phyloP scores from a whole-genome alignment of 805 yeast genomes.

The Lipomyces mesembrius region DNA sequence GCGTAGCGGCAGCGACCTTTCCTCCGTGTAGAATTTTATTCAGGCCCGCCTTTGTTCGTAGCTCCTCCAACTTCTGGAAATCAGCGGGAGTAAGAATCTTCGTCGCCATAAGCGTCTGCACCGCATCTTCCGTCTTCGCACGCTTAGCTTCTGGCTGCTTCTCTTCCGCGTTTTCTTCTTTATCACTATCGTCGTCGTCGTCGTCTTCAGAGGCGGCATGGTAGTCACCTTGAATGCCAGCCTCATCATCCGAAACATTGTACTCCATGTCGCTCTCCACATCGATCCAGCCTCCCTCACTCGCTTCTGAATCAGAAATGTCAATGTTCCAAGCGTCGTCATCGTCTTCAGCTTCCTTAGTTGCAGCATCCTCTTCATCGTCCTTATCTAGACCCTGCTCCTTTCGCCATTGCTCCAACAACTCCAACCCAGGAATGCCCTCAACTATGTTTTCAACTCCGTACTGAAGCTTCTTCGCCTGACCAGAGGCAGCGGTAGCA shows the following conservation, averaged over 20 bases:
- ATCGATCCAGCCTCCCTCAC: constrained; percentile 89
- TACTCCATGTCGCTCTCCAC: constrained; percentile 71
- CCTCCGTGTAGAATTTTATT: constrained; percentile 68
- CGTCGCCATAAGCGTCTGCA: constrained; percentile 67
- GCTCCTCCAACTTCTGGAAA: constrained; percentile 91
- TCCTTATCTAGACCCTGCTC: constrained; percentile 60
- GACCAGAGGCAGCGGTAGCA: constrained; percentile 56
- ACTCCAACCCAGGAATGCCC: constrained; percentile 90
- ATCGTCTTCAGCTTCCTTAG: constrained; percentile 57
- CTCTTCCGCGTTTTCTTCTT: constrained; percentile 13
- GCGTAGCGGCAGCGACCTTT: constrained; percentile 44
- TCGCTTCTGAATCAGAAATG: constrained; percentile 33
- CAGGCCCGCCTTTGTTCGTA: constrained; percentile 82
- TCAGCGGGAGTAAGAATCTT: constrained; percentile 96
- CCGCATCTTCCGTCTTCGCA: constrained; percentile 47
- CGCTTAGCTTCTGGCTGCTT: constrained; percentile 20
- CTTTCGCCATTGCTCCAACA: constrained; percentile 83
- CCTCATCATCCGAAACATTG: constrained; percentile 42
- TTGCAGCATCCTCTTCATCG: constrained; percentile 63
- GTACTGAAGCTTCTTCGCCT: constrained; percentile 49
- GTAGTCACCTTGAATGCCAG: constrained; percentile 38
- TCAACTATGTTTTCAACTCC: constrained; percentile 74
- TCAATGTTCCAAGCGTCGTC: constrained; percentile 41
- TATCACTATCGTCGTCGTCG: constrained; percentile 24
- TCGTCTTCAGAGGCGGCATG: constrained; percentile 53